Evolutionary conservation across 208 protist species (phyloP).

Genomic region (Trypanosomatidae sp.): DNA sequence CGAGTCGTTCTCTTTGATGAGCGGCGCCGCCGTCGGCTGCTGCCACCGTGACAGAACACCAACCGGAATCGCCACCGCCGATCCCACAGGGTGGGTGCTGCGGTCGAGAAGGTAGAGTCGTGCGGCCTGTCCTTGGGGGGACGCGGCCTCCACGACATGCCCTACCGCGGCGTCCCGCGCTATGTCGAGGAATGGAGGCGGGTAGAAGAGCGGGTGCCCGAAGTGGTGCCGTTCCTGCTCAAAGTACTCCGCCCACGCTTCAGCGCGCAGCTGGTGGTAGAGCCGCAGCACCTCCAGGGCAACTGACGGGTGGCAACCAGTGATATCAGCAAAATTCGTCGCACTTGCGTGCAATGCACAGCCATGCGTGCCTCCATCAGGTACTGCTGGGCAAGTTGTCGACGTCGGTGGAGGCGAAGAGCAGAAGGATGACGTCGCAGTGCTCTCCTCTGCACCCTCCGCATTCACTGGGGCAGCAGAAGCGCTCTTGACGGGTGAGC

Average conservation of each 20-base stretch:
- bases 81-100: constrained; percentile 42
- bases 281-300: constrained; percentile 20
- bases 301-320: not conserved
- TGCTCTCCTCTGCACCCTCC: constrained; percentile 1
- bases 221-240: constrained; percentile 41
- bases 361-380: not conserved
- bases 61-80: constrained; percentile 36
- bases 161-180: constrained; percentile 27
- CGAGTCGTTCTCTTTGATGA: constrained; percentile 33
- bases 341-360: not conserved
- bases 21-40: constrained; percentile 22
- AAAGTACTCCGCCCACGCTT: constrained; percentile 70
- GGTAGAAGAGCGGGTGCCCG: constrained; percentile 42
- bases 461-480: not conserved
- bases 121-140: constrained; percentile 55
- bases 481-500: not conserved
- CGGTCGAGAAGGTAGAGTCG: constrained; percentile 54
- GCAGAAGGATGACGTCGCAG: not conserved
- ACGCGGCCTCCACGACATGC: constrained; percentile 36
- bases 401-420: not conserved
- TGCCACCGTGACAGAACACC: constrained; percentile 27
- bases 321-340: not conserved
- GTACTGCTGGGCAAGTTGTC: not conserved
- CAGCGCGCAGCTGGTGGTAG: constrained; percentile 57
- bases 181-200: constrained; percentile 31